Evolutionary conservation across 805 yeast species (phyloP), one percentile per base, ranked within the genome.

Genomic region (Pichia manshurica): DNA sequence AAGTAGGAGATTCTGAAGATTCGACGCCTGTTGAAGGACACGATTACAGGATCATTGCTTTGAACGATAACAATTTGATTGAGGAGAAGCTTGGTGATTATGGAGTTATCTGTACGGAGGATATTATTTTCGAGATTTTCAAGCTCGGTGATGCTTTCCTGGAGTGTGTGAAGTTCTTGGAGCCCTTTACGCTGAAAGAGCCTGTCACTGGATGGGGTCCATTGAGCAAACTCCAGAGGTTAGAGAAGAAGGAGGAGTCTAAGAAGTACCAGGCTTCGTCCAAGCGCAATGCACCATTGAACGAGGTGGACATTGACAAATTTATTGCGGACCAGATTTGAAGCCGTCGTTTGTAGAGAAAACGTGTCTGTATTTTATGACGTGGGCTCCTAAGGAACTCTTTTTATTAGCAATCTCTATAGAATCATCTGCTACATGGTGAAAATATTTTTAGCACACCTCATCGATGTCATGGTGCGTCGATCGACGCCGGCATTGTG

Each of bases 81-180:
- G 95, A 86, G 67, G 89, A 84, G 58, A 70, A 72, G 58, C 72
- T 86, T 52, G 83, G 83, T 36, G 85, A 82, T 8, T 68, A 71
- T 46, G 89, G 91, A 25, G 69, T 83, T 51, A 79, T 86, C 53
- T 86, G 95, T 77, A 75, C 84, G 17, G 93, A 86, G 69, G 95
- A 86, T 66, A 72, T 86, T 48, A 77, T 86, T 46, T 87, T 82
- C 60, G 91, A 85, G 66, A 72, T 86, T 46, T 72, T 70, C 19
- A 63, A 80, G 16, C 58, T 84, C 56, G 85, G 88, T 17, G 87
- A 79, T 22, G 68, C 74, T 52, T 86, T 86, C 70, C 78, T 80
- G 56, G 66, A 66, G 25, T 78, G 80, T 49, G 70, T 75, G 50
- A 70, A 72, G 56, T 85, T 87, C 73, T 62, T 86, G 57, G 72